A percentile compares a stretch with the other conserved stretches of the same genome.
Evolutionary conservation across 2,329 filamentous ascomycete species (phyloP).

Genomic region (Fusarium sp.): DNA sequence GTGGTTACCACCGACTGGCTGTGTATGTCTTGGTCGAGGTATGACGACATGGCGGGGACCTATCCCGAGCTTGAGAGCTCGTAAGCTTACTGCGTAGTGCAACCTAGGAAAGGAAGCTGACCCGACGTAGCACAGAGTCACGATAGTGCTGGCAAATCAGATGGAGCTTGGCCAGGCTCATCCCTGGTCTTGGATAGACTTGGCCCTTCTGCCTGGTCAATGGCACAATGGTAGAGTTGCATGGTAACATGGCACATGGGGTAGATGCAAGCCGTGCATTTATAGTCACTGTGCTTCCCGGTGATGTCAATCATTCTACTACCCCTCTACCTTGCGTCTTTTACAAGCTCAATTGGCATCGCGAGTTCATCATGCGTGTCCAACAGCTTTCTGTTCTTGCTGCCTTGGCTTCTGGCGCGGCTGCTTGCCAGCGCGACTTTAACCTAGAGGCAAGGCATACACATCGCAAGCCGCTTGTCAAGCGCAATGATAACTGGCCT

Average conservation of each 20-base stretch:
- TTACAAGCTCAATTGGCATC: neutral
- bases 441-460: conserved; percentile 44
- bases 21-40: neutral
- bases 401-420: conserved; percentile 37
- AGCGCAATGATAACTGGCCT: conserved; percentile 50
- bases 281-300: conserved; percentile 27
- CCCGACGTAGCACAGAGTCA: neutral
- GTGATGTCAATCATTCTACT: neutral
- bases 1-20: conserved; percentile 18
- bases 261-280: conserved; percentile 22
- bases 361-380: conserved; percentile 27
- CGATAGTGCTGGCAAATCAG: conserved; percentile 28
- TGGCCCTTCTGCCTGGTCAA: conserved; percentile 8
- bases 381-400: conserved; percentile 29
- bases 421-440: conserved; percentile 48
- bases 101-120: conserved; percentile 25
- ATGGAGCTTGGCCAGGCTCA: neutral
- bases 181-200: conserved; percentile 1
- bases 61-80: conserved; percentile 20
- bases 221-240: conserved; percentile 24
- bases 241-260: conserved; percentile 30
- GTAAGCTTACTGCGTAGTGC: conserved; percentile 29
- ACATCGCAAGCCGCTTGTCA: conserved; percentile 47
- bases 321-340: neutral
- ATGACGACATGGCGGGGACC: conserved; percentile 37